Evolutionary conservation across 371 early-diverging fungal genomes (phyloP).

Genomic region (Syncephalastrum contaminatum): DNA sequence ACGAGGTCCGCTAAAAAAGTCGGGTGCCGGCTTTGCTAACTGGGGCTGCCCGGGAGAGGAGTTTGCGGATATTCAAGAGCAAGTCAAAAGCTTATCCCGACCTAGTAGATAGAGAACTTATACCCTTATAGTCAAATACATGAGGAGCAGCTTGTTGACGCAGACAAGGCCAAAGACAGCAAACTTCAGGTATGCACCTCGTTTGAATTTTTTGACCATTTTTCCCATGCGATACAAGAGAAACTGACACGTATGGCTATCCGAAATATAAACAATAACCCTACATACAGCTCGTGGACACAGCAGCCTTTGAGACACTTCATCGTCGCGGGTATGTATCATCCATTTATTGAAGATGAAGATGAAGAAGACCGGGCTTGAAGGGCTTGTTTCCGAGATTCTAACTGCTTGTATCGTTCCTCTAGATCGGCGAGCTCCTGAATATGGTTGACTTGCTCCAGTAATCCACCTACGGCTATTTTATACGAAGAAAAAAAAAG

Average conservation of each 20-base stretch:
- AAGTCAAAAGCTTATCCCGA: constrained; percentile 3
- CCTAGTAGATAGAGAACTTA: no score
- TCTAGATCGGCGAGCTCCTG: constrained; percentile 31
- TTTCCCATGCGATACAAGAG: no score
- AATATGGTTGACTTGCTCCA: constrained; percentile 39
- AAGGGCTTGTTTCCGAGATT: no score
- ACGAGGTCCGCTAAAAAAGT: constrained; percentile 15
- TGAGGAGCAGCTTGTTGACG: background rate
- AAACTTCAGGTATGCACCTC: constrained; percentile 4
- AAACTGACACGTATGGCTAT: no score
- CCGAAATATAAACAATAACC: no score
- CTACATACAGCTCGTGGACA: no score
- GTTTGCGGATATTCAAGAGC: constrained; percentile 12
- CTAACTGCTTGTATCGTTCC: constrained; percentile 16
- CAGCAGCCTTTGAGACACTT: no score
- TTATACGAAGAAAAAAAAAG: background rate
- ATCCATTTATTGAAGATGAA: no score
- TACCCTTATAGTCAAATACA: no score
- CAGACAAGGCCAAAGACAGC: constrained; percentile 3
- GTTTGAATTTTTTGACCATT: no score
- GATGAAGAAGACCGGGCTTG: no score
- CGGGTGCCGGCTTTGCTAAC: constrained; percentile 15
- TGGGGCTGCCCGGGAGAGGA: constrained; percentile 12
- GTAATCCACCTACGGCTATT: constrained; percentile 21
- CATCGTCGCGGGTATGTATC: no score